Base-by-base conservation (phyloP, 768 basidiomycete species). In the Clathrus columnatus region DNA sequence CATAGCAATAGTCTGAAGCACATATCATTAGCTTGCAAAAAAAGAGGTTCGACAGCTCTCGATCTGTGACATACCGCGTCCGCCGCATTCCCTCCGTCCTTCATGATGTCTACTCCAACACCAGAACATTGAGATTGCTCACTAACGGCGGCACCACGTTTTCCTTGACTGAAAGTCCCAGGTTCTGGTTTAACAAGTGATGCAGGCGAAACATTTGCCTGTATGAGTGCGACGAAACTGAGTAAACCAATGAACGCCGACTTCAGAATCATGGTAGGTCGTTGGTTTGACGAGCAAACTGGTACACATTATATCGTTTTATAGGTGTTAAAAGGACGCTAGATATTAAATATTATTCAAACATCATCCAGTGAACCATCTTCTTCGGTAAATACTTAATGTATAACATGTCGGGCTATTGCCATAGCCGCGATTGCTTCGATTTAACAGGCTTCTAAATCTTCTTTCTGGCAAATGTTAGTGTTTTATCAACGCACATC, bases 31-130 rank as follows among this genome's bases (percentile, higher is more conserved):
- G 23, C 41, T 29, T 21, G 28, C 4, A 24, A n/a, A 28, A 17
- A 41, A 23, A 52, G 45, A 21, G n/a, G 7, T 36, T 17, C 21
- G 14, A 14, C 7, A n/a, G n/a, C n/a, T n/a, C n/a, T n/a, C 1
- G 17, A n/a, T n/a, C n/a, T n/a, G 18, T 29, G n/a, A 58, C 52
- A 11, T 42, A 72, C 76, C 1, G 77, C 73, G 57, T 79, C 78
- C n/a, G 75, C 73, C 0, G 77, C 77, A 42, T 68, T 74, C 1
- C 78, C 78, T 75, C 36, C n/a, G 36, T 67, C 65, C 51, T 67
- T 66, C 28, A 76, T 59, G 23, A 72, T 69, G 11, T 69, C 67
- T 2, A 76, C 65, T 10, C 78, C 78, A 45, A 76, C 68, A n/a
- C 70, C 46, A 20, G 71, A 70, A 61, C 76, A 77, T 29, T 41